Conservation (phyloP, 306 rosid species). For the Cajanus cajan region DNA sequence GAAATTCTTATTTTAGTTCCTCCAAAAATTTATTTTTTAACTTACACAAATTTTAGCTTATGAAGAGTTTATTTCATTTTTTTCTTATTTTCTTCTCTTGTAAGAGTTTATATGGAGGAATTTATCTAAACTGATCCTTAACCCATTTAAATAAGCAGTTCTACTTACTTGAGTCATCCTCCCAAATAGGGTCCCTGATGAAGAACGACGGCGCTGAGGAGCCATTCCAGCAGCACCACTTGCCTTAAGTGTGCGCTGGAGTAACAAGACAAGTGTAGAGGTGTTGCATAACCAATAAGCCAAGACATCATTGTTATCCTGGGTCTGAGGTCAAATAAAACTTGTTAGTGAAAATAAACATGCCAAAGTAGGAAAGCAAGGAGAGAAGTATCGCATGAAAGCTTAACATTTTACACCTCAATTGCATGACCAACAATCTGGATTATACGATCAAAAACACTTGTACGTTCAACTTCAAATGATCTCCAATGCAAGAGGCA, state of each 20-base stretch:
- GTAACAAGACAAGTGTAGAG: conserved; percentile 59
- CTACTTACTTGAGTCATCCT: conserved; percentile 58
- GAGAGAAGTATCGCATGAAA: conserved; percentile 11
- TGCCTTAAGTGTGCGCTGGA: conserved; percentile 65
- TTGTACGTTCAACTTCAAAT: conserved; percentile 65
- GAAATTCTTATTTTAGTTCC: no score
- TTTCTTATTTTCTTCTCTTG: no score
- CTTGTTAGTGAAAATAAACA: conserved; percentile 23
- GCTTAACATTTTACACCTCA: conserved; percentile 48
- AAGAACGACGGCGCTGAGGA: conserved; percentile 65
- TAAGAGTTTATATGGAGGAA: no score
- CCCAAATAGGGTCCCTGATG: conserved; percentile 57
- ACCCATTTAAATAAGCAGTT: conserved; percentile 22
- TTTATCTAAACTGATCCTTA: background rate
- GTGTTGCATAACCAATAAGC: conserved; percentile 64
- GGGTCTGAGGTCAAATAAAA: conserved; percentile 44
- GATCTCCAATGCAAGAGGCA: conserved; percentile 71
- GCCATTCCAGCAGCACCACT: conserved; percentile 72
- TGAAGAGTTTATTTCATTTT: no score
- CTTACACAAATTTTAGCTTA: no score
- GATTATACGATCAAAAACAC: conserved; percentile 59
- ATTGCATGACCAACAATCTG: conserved; percentile 58
- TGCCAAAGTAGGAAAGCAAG: conserved; percentile 14
- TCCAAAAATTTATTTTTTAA: no score
- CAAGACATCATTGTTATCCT: conserved; percentile 55